Evolutionary conservation across 768 basidiomycete species (phyloP).

Genomic region (Suillus lakei): DNA sequence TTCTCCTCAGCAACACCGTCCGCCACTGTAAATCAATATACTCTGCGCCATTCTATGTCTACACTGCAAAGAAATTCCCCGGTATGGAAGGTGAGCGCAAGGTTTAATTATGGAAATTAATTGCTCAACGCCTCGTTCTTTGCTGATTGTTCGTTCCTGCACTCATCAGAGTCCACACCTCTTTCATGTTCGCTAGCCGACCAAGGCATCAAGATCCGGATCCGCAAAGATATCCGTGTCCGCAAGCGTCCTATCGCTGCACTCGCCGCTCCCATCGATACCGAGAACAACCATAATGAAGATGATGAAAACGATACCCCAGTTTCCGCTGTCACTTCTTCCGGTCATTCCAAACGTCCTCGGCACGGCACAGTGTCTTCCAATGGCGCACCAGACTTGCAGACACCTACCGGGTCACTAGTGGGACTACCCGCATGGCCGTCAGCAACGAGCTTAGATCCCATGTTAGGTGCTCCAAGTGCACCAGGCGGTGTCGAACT

Average conservation of each 20-base stretch:
- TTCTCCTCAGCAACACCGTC: conserved; percentile 67
- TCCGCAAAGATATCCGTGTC: conserved; percentile 88
- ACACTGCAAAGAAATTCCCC: conserved; percentile 95
- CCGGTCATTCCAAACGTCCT: conserved; percentile 26
- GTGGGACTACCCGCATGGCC: conserved; percentile 39
- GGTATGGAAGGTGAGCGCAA: conserved; percentile 84
- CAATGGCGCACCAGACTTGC: conserved; percentile 26
- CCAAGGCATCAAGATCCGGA: conserved; percentile 94
- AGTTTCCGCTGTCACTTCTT: conserved; percentile 3
- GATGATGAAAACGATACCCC: conserved; percentile 22
- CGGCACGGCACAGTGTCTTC: conserved; percentile 33
- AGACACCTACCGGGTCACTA: conserved; percentile 23
- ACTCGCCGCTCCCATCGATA: conserved; percentile 25
- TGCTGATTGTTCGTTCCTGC: conserved; percentile 5
- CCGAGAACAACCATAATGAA: conserved; percentile 25
- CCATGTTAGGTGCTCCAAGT: conserved; percentile 37
- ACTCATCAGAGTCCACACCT: conserved; percentile 75
- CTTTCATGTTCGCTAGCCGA: conserved; percentile 92
- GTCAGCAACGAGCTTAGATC: conserved; percentile 31
- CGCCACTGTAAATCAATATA: conserved; percentile 91
- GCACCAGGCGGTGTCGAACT: conserved; percentile 39
- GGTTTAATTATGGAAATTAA: conserved; percentile 7
- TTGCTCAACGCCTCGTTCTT: conserved; percentile 8
- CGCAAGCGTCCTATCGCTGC: conserved; percentile 67
- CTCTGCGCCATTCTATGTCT: conserved; percentile 90